These are phyloP conservation scores for Catunica adiposa DNA, from an alignment of 2,329 filamentous ascomycete species.

Conservation along the genomic window DNA sequence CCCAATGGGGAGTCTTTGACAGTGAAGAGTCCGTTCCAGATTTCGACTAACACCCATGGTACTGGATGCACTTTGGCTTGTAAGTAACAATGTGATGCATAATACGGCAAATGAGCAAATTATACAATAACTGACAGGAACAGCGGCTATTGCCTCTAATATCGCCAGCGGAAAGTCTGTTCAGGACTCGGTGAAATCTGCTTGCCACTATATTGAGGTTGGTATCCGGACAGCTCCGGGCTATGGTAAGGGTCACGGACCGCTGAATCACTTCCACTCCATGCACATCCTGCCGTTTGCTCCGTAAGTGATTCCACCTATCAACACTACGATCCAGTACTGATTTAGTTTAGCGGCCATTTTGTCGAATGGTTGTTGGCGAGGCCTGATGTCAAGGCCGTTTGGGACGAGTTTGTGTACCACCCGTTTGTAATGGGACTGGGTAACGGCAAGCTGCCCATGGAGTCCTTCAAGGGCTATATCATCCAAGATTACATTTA, in stretches of 20 bases:
- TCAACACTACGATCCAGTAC: neutral
- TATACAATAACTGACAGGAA: neutral
- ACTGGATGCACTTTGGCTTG: slow-evolving; percentile 89
- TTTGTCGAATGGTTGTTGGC: slow-evolving; percentile 74
- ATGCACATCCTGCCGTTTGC: slow-evolving; percentile 50
- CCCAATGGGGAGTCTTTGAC: slow-evolving; percentile 35
- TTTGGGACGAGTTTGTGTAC: slow-evolving; percentile 62
- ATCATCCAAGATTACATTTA: slow-evolving; percentile 88
- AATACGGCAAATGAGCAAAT: neutral
- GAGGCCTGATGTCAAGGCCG: slow-evolving; percentile 51
- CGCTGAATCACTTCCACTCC: slow-evolving; percentile 66
- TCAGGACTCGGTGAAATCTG: slow-evolving; percentile 44
- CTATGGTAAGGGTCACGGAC: slow-evolving; percentile 51
- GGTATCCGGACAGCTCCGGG: slow-evolving; percentile 49
- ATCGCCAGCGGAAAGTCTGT: slow-evolving; percentile 43
- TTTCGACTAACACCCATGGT: slow-evolving; percentile 73
- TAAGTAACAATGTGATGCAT: slow-evolving; percentile 26
- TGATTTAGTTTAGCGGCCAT: slow-evolving; percentile 35
- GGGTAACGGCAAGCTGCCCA: slow-evolving; percentile 56
- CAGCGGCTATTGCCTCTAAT: slow-evolving; percentile 60
- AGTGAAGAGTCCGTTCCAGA: slow-evolving; percentile 54
- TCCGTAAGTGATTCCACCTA: slow-evolving; percentile 31
- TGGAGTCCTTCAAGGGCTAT: slow-evolving; percentile 72
- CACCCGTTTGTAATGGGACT: slow-evolving; percentile 70
- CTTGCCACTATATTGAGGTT: slow-evolving; percentile 54